phyloP scores from a whole-genome alignment of 257 asterid genomes.

The Solanum lycopersicoides region DNA sequence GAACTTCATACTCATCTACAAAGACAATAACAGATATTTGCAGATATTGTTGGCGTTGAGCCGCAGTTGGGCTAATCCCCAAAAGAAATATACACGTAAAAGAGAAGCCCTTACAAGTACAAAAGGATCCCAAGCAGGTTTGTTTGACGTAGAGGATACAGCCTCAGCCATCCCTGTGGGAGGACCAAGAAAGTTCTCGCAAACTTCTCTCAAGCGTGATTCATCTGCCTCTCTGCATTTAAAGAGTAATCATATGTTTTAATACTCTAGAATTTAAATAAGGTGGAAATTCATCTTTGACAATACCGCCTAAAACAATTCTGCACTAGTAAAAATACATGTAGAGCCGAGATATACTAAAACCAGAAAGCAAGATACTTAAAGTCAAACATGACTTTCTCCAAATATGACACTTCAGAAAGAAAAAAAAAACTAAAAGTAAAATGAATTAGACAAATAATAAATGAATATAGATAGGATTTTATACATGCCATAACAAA shows the following conservation, averaged over 20 bases:
- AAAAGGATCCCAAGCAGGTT: slow-evolving; percentile 70
- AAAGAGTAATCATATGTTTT: background rate
- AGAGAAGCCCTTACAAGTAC: slow-evolving; percentile 49
- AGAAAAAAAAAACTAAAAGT: background rate
- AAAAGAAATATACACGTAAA: background rate
- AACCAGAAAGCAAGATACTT: no score
- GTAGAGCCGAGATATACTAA: no score
- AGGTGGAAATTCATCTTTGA: background rate
- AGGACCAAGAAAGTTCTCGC: slow-evolving; percentile 97
- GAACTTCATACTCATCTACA: background rate
- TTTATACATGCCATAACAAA: background rate
- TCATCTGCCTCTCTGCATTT: slow-evolving; percentile 79
- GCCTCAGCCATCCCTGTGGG: slow-evolving; percentile 74
- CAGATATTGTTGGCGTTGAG: background rate
- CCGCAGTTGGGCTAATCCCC: background rate
- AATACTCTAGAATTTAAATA: background rate
- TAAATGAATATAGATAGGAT: background rate
- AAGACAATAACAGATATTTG: background rate
- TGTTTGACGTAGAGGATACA: slow-evolving; percentile 23
- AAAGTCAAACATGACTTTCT: no score
- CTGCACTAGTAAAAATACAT: no score
- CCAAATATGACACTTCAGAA: background rate
- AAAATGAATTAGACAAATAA: background rate
- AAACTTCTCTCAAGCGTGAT: slow-evolving; percentile 83
- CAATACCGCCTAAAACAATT: background rate